Evolutionary conservation across 2,329 filamentous ascomycete species (phyloP), one percentile per base, ranked within the genome.

Genomic region (Stemphylium vesicarium): DNA sequence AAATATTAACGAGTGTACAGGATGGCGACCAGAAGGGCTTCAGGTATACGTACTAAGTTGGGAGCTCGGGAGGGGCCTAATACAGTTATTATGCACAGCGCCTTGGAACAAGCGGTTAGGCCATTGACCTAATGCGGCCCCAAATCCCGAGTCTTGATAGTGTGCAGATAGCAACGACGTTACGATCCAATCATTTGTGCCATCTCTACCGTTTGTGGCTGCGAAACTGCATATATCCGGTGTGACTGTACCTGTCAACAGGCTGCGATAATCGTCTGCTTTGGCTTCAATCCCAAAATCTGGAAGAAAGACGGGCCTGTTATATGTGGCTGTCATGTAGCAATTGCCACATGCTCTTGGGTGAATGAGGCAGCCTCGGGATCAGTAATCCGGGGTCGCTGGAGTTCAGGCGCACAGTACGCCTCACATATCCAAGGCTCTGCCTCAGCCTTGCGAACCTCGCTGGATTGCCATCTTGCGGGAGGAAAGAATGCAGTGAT

Each of bases 11-110:
- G 26, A 18, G 2, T 45, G 9, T 38, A 29, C 53, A 69, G 67
- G 66, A 72, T 41, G 59, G 64, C 18, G 63, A 70, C 48, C 70
- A 74, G 62, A 70, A 65, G 50, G 70, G 71, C 7, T 74, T 74
- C 63, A 66, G 71, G 43, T 74, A 74, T 47, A 74, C 71, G 11
- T 59, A 67, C 47, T 71, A 56, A 49, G 35, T 10, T 18, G 29
- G 4, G 12, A 32, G 26, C 9, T 29, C 26, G 26, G 26, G 26
- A 29, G 20, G 4, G 15, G 24, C 31, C 10, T 20, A 13, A 16
- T 24, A 32, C 13, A 40, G 20, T 38, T 9, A 12, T 38, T 16
- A 16, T n/a, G 45, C 10, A 15, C 9, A 22, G 39, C 7, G 24
- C 15, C 13, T 11, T 15, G 8, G 32, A n/a, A 7, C 16, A 40